Conservation (phyloP, 2,329 filamentous ascomycete species). For the Aureobasidium sp. region DNA sequence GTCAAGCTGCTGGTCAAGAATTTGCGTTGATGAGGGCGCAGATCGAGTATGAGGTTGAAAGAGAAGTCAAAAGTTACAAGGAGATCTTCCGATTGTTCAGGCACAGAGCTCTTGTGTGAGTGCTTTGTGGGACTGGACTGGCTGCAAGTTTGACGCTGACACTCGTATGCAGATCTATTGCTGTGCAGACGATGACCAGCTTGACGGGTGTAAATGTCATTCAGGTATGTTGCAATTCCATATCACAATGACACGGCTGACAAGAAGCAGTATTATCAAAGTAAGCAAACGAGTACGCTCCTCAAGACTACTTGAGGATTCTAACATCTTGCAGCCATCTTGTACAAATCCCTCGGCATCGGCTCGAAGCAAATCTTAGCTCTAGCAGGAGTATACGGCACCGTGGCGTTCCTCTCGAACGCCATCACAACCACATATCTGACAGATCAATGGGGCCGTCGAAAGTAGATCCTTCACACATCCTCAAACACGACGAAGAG, state of each 20-base stretch:
- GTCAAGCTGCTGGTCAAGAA: conserved; percentile 42
- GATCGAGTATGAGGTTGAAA: conserved; percentile 49
- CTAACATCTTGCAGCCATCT: conserved; percentile 34
- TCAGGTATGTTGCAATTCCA: conserved; percentile 26
- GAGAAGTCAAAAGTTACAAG: conserved; percentile 45
- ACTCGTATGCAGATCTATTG: conserved; percentile 33
- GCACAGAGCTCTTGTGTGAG: conserved; percentile 43
- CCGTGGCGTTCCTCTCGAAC: conserved; percentile 46
- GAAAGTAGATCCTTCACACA: conserved; percentile 31
- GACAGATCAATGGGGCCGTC: conserved; percentile 52
- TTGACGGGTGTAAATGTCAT: conserved; percentile 54
- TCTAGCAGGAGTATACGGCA: conserved; percentile 49
- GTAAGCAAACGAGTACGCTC: neutral
- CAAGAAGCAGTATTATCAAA: conserved; percentile 13
- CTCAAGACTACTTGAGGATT: neutral
- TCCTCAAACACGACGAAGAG: neutral
- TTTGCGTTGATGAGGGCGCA: conserved; percentile 46
- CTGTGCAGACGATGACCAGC: conserved; percentile 52
- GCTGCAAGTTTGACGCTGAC: too few relatives aligned
- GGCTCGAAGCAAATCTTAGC: conserved; percentile 44
- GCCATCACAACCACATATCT: conserved; percentile 46
- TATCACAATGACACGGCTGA: conserved; percentile 12
- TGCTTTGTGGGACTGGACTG: neutral
- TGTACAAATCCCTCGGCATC: conserved; percentile 51
- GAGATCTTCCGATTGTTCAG: conserved; percentile 49